Evolutionary conservation across 257 asterid genomes (phyloP).

Genomic region (Gentiana straminea): DNA sequence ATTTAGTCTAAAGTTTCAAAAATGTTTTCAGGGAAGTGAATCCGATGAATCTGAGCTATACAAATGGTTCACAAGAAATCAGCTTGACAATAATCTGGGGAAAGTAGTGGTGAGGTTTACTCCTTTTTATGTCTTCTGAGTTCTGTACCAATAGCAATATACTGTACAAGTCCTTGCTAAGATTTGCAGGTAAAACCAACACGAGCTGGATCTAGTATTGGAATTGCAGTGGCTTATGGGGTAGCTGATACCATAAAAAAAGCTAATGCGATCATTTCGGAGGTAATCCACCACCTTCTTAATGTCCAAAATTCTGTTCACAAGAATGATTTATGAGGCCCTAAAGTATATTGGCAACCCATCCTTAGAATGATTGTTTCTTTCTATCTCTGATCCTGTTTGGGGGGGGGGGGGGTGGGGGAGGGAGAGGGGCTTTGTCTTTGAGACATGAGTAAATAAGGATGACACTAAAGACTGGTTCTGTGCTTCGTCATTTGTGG

Average conservation of each 20-base stretch:
- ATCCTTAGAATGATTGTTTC: neutral
- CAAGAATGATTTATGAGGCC: no score
- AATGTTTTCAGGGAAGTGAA: slow-evolving; percentile 43
- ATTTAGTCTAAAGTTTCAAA: neutral
- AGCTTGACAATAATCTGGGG: slow-evolving; percentile 45
- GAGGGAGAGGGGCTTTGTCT: neutral
- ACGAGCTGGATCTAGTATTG: slow-evolving; percentile 88
- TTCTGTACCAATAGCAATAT: slow-evolving; percentile 1
- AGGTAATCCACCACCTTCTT: slow-evolving; percentile 30
- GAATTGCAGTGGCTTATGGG: slow-evolving; percentile 87
- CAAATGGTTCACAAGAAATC: slow-evolving; percentile 46
- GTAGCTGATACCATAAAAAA: slow-evolving; percentile 63
- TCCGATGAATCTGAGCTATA: slow-evolving; percentile 38
- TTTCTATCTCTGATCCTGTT: no score
- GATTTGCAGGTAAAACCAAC: slow-evolving; percentile 78
- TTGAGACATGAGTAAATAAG: neutral
- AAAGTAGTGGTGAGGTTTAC: slow-evolving; percentile 76
- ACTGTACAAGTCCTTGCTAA: neutral
- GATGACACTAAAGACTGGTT: neutral
- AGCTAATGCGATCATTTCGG: slow-evolving; percentile 62
- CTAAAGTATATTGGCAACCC: neutral
- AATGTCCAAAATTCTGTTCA: neutral
- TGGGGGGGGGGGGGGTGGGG: no score
- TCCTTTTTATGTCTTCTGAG: slow-evolving; percentile 5
- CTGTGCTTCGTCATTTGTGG: no score